Conservation (phyloP, 352 stramenopile species). For the Thraustochytrium sp. region DNA sequence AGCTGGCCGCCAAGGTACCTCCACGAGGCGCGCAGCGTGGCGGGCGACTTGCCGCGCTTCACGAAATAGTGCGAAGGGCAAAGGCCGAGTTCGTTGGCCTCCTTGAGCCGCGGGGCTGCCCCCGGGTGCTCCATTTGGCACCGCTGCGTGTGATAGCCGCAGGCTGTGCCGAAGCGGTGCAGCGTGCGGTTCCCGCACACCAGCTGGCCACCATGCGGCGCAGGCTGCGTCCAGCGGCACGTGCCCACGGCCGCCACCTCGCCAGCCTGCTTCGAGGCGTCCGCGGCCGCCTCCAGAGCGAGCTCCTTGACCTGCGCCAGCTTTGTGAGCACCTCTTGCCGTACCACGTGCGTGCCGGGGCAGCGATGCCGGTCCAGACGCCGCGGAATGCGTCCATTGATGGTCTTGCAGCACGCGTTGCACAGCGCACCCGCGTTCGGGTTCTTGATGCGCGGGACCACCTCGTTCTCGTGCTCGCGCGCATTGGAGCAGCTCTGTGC, state of each 20-base stretch:
- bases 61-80: constrained; percentile 8
- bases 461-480: not conserved
- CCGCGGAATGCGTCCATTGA: not conserved
- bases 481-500: not conserved
- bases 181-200: not conserved
- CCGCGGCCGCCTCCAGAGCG: not conserved
- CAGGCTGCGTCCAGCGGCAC: not conserved
- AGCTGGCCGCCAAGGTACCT: not conserved
- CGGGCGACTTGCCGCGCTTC: not conserved
- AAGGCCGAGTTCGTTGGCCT: constrained; percentile 21
- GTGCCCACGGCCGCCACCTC: not conserved
- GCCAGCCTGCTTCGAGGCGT: not conserved
- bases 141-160: constrained; percentile 20
- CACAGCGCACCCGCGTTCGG: constrained; percentile 23
- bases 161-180: not conserved
- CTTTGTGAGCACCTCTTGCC: not conserved
- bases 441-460: not conserved
- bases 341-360: constrained; percentile 3
- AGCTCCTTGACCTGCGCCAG: constrained; percentile 31
- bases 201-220: not conserved
- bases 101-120: not conserved
- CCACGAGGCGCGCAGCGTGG: too few species aligned
- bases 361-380: not conserved
- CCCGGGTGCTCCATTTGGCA: constrained; percentile 32
- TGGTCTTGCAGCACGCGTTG: not conserved